Conservation (phyloP, 2,329 filamentous ascomycete genomes). For the Alternaria brassicicola region DNA sequence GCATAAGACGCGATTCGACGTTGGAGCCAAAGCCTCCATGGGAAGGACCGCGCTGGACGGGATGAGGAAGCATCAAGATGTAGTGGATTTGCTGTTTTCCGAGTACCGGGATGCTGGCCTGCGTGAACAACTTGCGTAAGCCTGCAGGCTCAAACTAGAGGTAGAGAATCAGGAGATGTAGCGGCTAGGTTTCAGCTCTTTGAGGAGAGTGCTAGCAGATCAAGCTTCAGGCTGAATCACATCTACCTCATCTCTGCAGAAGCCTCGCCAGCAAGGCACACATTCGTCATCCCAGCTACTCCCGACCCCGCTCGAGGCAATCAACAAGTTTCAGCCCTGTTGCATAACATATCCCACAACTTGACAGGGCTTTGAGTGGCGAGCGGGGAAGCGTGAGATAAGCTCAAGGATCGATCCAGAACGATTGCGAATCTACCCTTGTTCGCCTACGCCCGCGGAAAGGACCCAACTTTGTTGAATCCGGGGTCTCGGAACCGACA, state of each 20-base stretch:
- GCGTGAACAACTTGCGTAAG: not conserved
- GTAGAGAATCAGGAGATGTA: too few species aligned
- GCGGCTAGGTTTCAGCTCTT: not conserved
- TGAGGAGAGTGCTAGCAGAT: not conserved
- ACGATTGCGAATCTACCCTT: not conserved
- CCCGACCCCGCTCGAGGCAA: not conserved
- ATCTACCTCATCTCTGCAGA: not conserved
- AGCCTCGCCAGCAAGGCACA: too few species aligned
- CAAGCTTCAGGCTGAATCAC: not conserved
- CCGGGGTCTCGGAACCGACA: constrained; percentile 1
- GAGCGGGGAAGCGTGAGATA: not conserved
- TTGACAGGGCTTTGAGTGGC: not conserved
- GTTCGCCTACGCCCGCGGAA: not conserved
- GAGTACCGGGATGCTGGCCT: not conserved
- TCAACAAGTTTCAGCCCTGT: constrained; percentile 26
- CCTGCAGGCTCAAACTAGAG: not conserved
- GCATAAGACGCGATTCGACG: not conserved
- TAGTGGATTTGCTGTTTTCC: not conserved
- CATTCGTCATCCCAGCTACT: not conserved
- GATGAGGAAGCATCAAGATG: not conserved
- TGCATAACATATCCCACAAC: constrained; percentile 11
- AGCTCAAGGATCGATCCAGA: not conserved
- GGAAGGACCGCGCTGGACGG: not conserved
- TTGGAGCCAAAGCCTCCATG: not conserved
- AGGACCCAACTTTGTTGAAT: not conserved